phyloP scores from a whole-genome alignment of 1,284 basidiomycete species.

The Ganoderma resinaceum region DNA sequence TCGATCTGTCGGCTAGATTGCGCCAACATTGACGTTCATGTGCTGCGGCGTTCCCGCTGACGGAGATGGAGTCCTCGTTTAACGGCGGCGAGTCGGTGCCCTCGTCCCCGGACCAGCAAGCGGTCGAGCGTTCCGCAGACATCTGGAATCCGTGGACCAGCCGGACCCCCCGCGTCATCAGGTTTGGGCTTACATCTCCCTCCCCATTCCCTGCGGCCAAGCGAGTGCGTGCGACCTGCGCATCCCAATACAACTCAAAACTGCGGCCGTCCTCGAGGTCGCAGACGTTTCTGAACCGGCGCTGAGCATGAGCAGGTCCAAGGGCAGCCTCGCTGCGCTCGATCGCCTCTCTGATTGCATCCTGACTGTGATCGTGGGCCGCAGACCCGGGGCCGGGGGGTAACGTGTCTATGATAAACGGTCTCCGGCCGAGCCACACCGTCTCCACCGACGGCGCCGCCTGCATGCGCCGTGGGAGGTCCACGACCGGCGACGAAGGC shows the following conservation, averaged over 20 bases:
- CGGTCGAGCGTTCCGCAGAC: slow-evolving; percentile 56
- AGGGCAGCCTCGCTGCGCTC: slow-evolving; percentile 35
- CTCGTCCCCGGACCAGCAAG: slow-evolving; percentile 41
- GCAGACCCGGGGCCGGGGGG: slow-evolving; percentile 33
- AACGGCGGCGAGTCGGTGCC: slow-evolving; percentile 22
- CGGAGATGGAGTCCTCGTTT: slow-evolving; percentile 20
- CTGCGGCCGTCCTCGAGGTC: slow-evolving; percentile 38
- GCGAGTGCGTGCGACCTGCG: slow-evolving; percentile 44
- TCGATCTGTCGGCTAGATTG: slow-evolving; percentile 16
- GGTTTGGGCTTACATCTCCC: background rate
- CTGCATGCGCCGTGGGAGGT: slow-evolving; percentile 32
- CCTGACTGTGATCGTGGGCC: slow-evolving; percentile 32
- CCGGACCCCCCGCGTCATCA: slow-evolving; percentile 27
- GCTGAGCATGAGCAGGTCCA: slow-evolving; percentile 22
- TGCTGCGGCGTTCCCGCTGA: slow-evolving; percentile 29
- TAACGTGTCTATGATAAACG: slow-evolving; percentile 40
- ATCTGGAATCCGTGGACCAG: slow-evolving; percentile 44
- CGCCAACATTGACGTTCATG: slow-evolving; percentile 17
- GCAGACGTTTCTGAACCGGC: slow-evolving; percentile 31
- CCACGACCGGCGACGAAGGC: slow-evolving; percentile 31
- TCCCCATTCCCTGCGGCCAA: slow-evolving; percentile 28
- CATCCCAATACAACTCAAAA: slow-evolving; percentile 47
- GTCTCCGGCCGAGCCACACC: slow-evolving; percentile 30
- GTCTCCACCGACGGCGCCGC: slow-evolving; percentile 27
- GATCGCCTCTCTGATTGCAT: slow-evolving; percentile 37